A percentile compares a stretch with the other conserved stretches of the same genome.
These are phyloP conservation scores for Ganoderma resinaceum DNA, from an alignment of 1,284 basidiomycete genomes.

Conservation along the genomic window DNA sequence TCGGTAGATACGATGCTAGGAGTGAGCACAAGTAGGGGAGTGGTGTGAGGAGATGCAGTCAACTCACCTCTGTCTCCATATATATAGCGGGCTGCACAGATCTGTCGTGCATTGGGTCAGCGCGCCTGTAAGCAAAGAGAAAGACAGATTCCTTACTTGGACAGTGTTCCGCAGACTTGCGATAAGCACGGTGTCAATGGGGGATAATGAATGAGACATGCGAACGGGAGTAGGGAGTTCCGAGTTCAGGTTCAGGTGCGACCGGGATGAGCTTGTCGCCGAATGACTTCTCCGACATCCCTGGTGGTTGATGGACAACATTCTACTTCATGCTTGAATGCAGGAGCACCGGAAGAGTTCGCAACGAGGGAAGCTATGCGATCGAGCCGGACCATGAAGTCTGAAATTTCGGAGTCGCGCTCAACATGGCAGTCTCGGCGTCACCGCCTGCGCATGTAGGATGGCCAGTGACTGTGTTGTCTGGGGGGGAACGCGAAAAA, in stretches of 20 bases:
- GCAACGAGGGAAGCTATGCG: not conserved
- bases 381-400: not conserved
- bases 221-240: not conserved
- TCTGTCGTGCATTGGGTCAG: not conserved
- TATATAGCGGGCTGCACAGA: not conserved
- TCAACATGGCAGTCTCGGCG: not conserved
- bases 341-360: not conserved
- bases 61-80: not conserved
- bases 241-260: not conserved
- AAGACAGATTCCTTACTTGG: not conserved
- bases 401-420: not conserved
- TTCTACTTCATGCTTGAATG: not conserved
- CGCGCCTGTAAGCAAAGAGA: not conserved
- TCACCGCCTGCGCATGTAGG: no score
- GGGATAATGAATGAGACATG: no score
- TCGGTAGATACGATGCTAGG: not conserved
- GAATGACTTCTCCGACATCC: not conserved
- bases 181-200: not conserved
- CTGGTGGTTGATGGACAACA: not conserved
- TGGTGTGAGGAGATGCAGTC: not conserved
- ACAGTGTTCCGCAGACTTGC: not conserved
- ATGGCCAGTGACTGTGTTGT: no score
- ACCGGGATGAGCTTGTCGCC: not conserved
- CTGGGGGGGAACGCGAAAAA: no score
- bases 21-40: not conserved